phyloP scores from a whole-genome alignment of 495 filamentous ascomycete genomes.

The Podospora pseudopauciseta region DNA sequence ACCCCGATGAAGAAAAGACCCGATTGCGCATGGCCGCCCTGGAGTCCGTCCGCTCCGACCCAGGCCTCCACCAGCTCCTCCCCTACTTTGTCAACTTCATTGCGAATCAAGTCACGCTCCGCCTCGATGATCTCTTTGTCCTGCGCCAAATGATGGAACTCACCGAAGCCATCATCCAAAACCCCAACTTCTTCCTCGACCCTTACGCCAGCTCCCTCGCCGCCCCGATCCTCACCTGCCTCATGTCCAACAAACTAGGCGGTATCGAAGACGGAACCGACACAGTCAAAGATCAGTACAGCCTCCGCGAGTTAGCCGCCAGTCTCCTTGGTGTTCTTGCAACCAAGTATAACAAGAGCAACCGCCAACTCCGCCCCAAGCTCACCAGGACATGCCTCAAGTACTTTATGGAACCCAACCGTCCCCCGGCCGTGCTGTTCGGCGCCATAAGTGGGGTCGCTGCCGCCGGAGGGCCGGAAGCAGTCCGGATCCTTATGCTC shows the following conservation, averaged over 20 bases:
- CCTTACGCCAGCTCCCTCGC: conserved; percentile 85
- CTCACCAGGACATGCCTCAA: conserved; percentile 90
- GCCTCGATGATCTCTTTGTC: conserved; percentile 77
- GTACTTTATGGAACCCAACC: conserved; percentile 77
- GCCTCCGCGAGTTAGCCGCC: conserved; percentile 78
- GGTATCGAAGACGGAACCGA: conserved; percentile 39
- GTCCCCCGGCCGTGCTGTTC: conserved; percentile 76
- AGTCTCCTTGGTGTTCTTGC: conserved; percentile 70
- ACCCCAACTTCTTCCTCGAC: conserved; percentile 76
- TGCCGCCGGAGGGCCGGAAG: conserved; percentile 70
- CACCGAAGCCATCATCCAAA: conserved; percentile 74
- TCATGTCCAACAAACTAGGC: conserved; percentile 81
- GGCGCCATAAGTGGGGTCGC: conserved; percentile 78
- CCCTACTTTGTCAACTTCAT: conserved; percentile 96
- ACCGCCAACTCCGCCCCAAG: conserved; percentile 74
- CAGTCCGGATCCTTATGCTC: conserved; percentile 73
- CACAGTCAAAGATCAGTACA: conserved; percentile 59
- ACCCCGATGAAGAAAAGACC: conserved; percentile 64
- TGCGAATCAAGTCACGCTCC: conserved; percentile 89
- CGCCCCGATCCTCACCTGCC: conserved; percentile 86
- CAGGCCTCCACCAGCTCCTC: conserved; percentile 88
- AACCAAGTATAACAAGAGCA: conserved; percentile 68
- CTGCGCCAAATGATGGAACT: conserved; percentile 89
- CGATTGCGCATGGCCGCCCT: conserved; percentile 77
- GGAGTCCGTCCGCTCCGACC: conserved; percentile 75